Evolutionary conservation across 495 filamentous ascomycete species (phyloP).

Genomic region (Penicillium verhagenii): DNA sequence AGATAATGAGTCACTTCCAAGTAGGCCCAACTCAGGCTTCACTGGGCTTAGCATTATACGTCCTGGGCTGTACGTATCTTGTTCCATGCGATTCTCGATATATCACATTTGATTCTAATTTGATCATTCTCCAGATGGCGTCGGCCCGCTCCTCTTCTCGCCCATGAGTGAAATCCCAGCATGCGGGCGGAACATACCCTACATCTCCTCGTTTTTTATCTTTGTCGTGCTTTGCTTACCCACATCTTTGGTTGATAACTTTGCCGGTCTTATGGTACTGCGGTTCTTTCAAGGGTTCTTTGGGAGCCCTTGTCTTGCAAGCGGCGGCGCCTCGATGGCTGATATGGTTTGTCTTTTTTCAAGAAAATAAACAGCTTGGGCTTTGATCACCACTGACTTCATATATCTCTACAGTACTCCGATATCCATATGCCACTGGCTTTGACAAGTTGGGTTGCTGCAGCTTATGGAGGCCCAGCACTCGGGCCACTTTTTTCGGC

Average conservation of each 20-base stretch:
- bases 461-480: neutral
- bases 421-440: slow-evolving; percentile 26
- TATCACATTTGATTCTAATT: too few relatives aligned
- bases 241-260: slow-evolving; percentile 37
- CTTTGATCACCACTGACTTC: too few relatives aligned
- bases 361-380: too few relatives aligned
- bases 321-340: slow-evolving; percentile 49
- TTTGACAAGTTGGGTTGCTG: neutral
- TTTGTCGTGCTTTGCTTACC: slow-evolving; percentile 45
- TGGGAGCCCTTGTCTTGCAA: slow-evolving; percentile 45
- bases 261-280: slow-evolving; percentile 40
- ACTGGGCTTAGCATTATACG: too few relatives aligned
- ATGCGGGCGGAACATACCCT: slow-evolving; percentile 7
- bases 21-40: too few relatives aligned
- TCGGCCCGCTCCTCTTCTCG: too few relatives aligned
- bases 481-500: neutral
- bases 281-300: slow-evolving; percentile 52
- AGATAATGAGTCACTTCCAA: too few relatives aligned
- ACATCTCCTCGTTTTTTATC: slow-evolving; percentile 42
- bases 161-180: too few relatives aligned
- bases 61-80: too few relatives aligned
- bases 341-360: slow-evolving; percentile 33
- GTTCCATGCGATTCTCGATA: too few relatives aligned
- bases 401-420: too few relatives aligned
- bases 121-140: too few relatives aligned